Evolutionary conservation across 2,329 filamentous ascomycete species (phyloP), one percentile per base, ranked within the genome.

Genomic region (Botryotinia globosa): DNA sequence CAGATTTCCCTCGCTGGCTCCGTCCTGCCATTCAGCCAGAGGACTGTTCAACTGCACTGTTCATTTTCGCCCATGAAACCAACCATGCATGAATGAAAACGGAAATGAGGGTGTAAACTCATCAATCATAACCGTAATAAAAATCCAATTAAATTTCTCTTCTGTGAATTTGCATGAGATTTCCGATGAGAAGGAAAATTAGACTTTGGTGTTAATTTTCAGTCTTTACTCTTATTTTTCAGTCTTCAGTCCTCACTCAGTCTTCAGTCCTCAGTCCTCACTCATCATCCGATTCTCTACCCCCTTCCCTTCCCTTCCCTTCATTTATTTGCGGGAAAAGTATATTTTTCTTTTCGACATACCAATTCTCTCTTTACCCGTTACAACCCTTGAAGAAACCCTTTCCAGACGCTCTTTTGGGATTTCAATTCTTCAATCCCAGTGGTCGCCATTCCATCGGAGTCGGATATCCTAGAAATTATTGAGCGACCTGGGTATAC

Each of bases 361-460:
- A 3, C 61, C 61, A 45, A 32, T 45, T 7, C 32, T 45, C 39
- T n/a, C 61, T 29, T 22, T 10, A 64, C n/a, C 39, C n/a, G 10
- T 45, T 20, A 25, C 39, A 20, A 45, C 37, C 61, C 61, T 64
- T 64, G 61, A 25, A 64, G 61, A 64, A 63, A 45, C 4, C n/a
- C 29, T 64, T 45, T 32, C 39, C 61, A 64, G n/a, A 45, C 14
- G 39, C 61, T 29, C 61, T 64, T 63, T 63, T 44, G 16, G n/a
- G 61, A n/a, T 10, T 44, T 14, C 3, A 20, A 63, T 44, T 39
- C 37, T 44, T 39, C 37, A 63, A 63, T 29, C 37, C 37, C 37
- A 63, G 37, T 44, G 61, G 61, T 64, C 61, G 39, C 61, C 61
- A 45, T 64, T 64, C 39, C 29, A 32, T 64, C 61, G 39, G 61